phyloP scores from a whole-genome alignment of 345 rosid species.

The Lepidium aucheri region DNA sequence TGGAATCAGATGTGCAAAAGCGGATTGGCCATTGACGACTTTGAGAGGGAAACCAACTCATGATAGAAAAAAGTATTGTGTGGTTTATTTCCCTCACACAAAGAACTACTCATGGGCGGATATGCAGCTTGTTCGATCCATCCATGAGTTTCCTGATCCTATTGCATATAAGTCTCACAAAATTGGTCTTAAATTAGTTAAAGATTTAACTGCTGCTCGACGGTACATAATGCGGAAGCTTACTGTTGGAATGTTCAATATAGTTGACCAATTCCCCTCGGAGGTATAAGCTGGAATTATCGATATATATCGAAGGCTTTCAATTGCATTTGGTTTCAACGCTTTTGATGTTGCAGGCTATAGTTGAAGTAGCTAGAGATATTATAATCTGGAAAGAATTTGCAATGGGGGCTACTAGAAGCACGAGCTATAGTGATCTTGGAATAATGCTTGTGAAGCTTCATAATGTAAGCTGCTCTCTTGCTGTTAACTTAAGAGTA shows the following conservation, averaged over 20 bases:
- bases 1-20: constrained; percentile 88
- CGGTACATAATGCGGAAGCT: constrained; percentile 80
- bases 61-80: constrained; percentile 85
- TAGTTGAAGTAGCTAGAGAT: constrained; percentile 60
- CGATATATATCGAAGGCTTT: background rate
- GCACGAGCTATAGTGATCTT: constrained; percentile 70
- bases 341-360: constrained; percentile 47
- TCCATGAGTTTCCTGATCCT: constrained; percentile 78
- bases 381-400: constrained; percentile 87
- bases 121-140: constrained; percentile 72
- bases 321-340: background rate
- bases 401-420: constrained; percentile 77
- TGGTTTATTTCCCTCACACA: constrained; percentile 83
- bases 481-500: background rate
- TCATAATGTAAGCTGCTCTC: constrained; percentile 48
- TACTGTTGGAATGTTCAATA: constrained; percentile 79
- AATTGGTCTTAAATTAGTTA: constrained; percentile 74
- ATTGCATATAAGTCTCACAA: constrained; percentile 74
- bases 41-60: constrained; percentile 94
- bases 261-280: constrained; percentile 72
- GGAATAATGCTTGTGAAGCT: constrained; percentile 92
- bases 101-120: constrained; percentile 99
- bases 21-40: constrained; percentile 92
- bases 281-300: constrained; percentile 38
- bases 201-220: constrained; percentile 70